Percentiles rank a stretch among this genome's conserved stretches.
phyloP scores from a whole-genome alignment of 2,329 filamentous ascomycete species.

The Trichoderma polysporum region DNA sequence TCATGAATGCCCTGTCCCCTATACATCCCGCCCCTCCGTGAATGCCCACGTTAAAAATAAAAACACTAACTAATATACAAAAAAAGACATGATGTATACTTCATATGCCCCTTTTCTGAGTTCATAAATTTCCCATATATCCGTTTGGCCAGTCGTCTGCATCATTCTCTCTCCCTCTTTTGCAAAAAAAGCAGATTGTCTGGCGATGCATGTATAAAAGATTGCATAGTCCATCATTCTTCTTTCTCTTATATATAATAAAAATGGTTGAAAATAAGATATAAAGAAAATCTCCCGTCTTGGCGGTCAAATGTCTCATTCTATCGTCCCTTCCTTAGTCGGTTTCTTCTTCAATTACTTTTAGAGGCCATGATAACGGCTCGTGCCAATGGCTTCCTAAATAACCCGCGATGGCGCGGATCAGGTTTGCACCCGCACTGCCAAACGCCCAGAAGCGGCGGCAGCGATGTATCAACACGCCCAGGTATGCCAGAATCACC shows the following conservation, averaged over 20 bases:
- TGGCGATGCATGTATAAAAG: background rate
- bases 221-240: background rate
- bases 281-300: background rate
- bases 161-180: background rate
- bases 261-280: background rate
- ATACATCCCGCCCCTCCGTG: background rate
- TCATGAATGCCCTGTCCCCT: background rate
- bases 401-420: conserved; percentile 34
- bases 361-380: conserved; percentile 36
- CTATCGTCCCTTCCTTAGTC: conserved; percentile 22
- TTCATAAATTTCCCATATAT: background rate
- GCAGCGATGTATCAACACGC: conserved; percentile 46
- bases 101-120: background rate
- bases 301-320: background rate
- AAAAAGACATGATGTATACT: background rate
- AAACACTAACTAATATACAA: conserved; percentile 7
- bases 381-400: conserved; percentile 37
- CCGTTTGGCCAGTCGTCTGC: background rate
- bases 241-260: background rate
- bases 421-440: conserved; percentile 33
- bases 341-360: conserved; percentile 31
- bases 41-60: background rate
- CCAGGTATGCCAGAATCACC: conserved; percentile 50
- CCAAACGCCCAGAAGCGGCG: conserved; percentile 42
- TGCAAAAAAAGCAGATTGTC: background rate